Evolutionary conservation across 2,329 filamentous ascomycete genomes (phyloP), one percentile per base, ranked within the genome.

Genomic region (Diaporthe eres): DNA sequence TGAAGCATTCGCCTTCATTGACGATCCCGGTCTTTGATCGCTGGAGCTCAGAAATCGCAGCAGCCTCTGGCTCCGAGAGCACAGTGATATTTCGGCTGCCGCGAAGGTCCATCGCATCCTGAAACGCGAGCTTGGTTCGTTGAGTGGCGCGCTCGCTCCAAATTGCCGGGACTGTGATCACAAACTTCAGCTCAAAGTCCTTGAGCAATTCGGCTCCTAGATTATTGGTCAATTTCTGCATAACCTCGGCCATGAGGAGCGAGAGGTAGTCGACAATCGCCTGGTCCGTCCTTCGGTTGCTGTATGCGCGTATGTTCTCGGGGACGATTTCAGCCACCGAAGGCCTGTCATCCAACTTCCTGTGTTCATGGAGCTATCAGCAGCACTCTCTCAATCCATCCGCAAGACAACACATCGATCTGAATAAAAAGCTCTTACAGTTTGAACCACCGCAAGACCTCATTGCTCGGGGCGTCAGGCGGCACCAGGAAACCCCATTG

Each of bases 121-220:
- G 82, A 57, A 85, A 87, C 22, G 88, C 87, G 68, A 85, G 82
- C 61, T 83, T 82, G 1, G 88, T 91, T 49, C 85, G 85, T 57
- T 88, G 84, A 71, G 89, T 90, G 42, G 89, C 88, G 7, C 83
- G 83, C 60, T 90, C 88, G 51, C 87, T 89, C 90, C 90, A 92
- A 10, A 92, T 89, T 7, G 90, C 89, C 0, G 90, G 90, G 0
- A 91, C 89, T 0, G 90, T 90, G 28, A 91, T 82, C 60, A 91
- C 85, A 74, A 90, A 90, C 72, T 91, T 51, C 63, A 51, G 31
- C 44, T 67, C 44, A 5, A 10, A 25, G 19, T 37, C 63, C 13
- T 17, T 15, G 47, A 51, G 3, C 10, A n/a, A 4, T 15, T n/a
- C 44, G 25, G 63, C 19, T 51, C 44, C 47, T 17, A 67, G 9